Base-by-base conservation (phyloP, 129 eudicot species). In the Arctium lappa region DNA sequence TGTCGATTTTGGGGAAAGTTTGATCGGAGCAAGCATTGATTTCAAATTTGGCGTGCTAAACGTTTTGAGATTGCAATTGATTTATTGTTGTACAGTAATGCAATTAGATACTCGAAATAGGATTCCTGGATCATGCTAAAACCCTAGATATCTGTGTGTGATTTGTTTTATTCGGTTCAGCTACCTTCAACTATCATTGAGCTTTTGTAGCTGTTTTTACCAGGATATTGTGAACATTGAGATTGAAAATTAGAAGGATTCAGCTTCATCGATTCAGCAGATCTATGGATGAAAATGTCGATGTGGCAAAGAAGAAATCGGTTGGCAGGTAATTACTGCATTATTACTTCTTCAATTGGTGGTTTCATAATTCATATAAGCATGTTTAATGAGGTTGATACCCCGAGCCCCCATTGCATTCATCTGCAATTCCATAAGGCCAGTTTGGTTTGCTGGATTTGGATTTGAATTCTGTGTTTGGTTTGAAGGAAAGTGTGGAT, bases 291-390 rank as follows among this genome's bases (percentile, higher is more conserved):
- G 53, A 83, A 65, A 73, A 53, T 13, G 79, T 40, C 37, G 69
- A 22, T 29, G 39, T 62, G 53, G 16, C 71, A 9, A 74, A 82
- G 73, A 79, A 78, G 77, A 86, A 82, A 75, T 44, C 76, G 15
- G 31, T 37, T 69, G 16, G 78, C 87, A 86, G 87, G 89, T 83
- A 79, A 27, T 73, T 69, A 0, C n/a, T n/a, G 5, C 22, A n/a
- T 8, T 18, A 16, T 60, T 34, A 73, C 27, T 74, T 73, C 27
- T 16, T 81, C 74, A 38, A 13, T 31, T 31, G 12, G 8, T 81
- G 34, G 44, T 74, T 62, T 37, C n/a, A 37, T 30, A 48, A 8
- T 36, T 30, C 3, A 1, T 7, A 15, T 69, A 46, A 72, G 48
- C 18, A 34, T 3, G 40, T 15, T 3, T 16, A 37, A 72, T 37